Evolutionary conservation across 352 stramenopile species (phyloP), one percentile per base, ranked within the genome.

Genomic region (Phytopythium kandeliae): DNA sequence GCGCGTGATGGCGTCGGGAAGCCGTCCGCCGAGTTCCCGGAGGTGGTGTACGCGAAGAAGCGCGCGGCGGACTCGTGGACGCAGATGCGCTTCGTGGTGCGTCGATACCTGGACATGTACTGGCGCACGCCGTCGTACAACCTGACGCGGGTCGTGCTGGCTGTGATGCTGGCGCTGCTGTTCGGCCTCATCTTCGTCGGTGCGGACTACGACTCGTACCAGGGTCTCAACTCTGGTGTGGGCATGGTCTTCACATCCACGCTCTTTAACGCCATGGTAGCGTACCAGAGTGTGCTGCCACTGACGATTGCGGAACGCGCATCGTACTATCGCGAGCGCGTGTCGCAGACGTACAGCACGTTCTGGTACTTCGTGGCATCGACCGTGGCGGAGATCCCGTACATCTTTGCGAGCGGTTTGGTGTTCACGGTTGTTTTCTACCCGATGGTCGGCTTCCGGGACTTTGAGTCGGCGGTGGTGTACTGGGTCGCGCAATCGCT

Each of bases 251-350:
- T 89, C 58, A 57, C 74, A 0, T 69, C 67, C 1, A 74, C 81
- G 15, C 24, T 82, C 48, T 92, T 92, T 51, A 65, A 79, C 30
- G 60, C 57, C 36, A 61, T 88, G 30, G 77, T 83, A 33, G 67
- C 60, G 26, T 71, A 89, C 30, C 54, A 84, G 21, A 75, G 55
- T 1, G 67, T 78, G 9, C 44, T 93, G 12, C 60, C 75, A 16
- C 51, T 90, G 1, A 69, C 89, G 48, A 60, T 74, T 58, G 66
- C 67, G 36, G 78, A 94, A 42, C 67, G 86, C 25, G 80, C 84
- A 41, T 75, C 84, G 53, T 96, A 80, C 45, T 95, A 95, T 33
- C 46, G 46, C 17, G 46, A 52, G 33, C 46, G 22, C 8, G 46
- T 33, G 5, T 33, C 31, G 31, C 46, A 52, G 46, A 44, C 22